Evolutionary conservation across 2,329 filamentous ascomycete species (phyloP), one percentile per base, ranked within the genome.

Genomic region (Trematosphaeria pertusa): DNA sequence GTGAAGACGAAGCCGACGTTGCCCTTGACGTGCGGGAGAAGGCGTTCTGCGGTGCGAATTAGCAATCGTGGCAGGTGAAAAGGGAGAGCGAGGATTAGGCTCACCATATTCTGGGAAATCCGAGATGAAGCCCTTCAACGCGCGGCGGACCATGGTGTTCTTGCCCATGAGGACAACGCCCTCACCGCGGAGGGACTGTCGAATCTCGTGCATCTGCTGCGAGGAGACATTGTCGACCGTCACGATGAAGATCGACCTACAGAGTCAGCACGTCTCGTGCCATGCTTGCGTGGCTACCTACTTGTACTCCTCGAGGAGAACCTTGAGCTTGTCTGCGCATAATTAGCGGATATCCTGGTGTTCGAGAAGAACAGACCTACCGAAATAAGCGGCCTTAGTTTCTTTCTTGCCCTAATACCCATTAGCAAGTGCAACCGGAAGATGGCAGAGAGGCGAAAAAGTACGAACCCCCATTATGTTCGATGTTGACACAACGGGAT

Each of bases 151-250:
- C 94, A 99, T 99, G 80, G 94, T 99, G 87, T 99, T 99, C 81
- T 72, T 97, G 77, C 93, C 94, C 94, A 97, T 97, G 81, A 99
- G 84, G 70, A 99, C 92, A 69, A 97, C 89, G 80, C 86, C 92
- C 79, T 96, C 81, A 58, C 87, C 88, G 77, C 94, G 92, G 77
- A 99, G 89, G 72, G 90, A 80, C 73, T 87, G 81, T 78, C 94
- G 89, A 79, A 99, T 97, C 87, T 99, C 94, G 90, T 99, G 94
- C 95, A 99, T 99, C 87, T 99, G 95, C 87, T 99, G 94, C 69
- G 94, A 99, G 79, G 88, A 91, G 87, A 99, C 94, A 99, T 97
- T 99, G 91, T 97, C 72, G 59, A 74, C 72, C 75, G 75, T 86
- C 78, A 96, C 92, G 78, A 99, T 92, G 90, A 99, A 97, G 83